Base-by-base conservation (phyloP, 2,329 filamentous ascomycete species). In the Thielaviopsis euricoi region DNA sequence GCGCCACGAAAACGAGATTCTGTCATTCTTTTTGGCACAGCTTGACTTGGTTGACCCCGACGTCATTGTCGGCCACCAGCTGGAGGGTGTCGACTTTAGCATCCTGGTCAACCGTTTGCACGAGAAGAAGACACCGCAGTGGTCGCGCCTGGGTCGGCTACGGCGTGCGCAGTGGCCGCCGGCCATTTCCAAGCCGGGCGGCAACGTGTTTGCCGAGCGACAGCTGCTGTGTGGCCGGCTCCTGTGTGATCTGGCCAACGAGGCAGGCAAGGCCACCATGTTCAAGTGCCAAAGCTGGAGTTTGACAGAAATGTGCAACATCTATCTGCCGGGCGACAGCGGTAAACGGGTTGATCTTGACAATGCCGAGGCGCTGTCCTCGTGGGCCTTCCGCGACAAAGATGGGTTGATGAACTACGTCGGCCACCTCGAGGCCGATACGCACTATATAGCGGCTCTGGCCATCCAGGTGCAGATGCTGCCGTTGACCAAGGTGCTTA, bases 241-340 rank as follows among this genome's bases (percentile, higher is more conserved):
- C 61, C 79, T 97, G 58, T 97, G 93, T 68, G 93, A 98, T 72
- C 76, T 97, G 60, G 89, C 86, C 59, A 98, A 98, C 68, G 93
- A 98, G 64, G 87, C 94, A 66, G 93, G 93, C 69, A 97, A 96
- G 74, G 96, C 91, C 12, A 81, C 89, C 63, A 97, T 97, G 91
- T 84, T 81, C 65, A 95, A 95, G 72, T 98, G 93, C 69, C 91
- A 96, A 70, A 95, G 90, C 2, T 98, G 93, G 93, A 95, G 87
- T 69, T 76, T 98, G 69, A 94, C 91, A 1, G 93, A 98, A 70
- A 98, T 98, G 90, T 95, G 89, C 69, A 87, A 85, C 62, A 78
- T 97, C 17, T 95, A 96, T 63, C 82, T 98, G 5, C 78, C 82
- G 33, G 81, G 81, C 25, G 81, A 81, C 58, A 85, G 85, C 66